phyloP scores from a whole-genome alignment of 345 rosid species.

The Rhizophora mangle region DNA sequence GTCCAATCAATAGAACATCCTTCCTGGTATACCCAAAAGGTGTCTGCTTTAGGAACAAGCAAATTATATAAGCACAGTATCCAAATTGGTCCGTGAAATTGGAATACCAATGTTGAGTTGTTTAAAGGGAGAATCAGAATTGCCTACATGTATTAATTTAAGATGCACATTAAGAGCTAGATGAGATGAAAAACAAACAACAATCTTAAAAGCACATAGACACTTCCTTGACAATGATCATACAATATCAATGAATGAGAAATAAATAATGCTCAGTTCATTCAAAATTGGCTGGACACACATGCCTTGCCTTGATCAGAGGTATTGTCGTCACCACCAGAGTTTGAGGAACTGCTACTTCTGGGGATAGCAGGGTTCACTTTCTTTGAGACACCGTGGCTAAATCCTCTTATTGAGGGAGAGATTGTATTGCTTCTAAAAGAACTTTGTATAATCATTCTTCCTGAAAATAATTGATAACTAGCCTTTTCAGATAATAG shows the following conservation, averaged over 20 bases:
- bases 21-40: slow-evolving; percentile 91
- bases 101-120: background rate
- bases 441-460: slow-evolving; percentile 18
- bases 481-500: background rate
- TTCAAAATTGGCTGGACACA: background rate
- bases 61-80: slow-evolving; percentile 6
- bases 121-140: background rate
- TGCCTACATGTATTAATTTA: background rate
- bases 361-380: slow-evolving; percentile 25
- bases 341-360: slow-evolving; percentile 41
- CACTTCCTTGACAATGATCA: background rate
- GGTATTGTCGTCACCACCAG: slow-evolving; percentile 33
- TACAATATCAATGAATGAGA: background rate
- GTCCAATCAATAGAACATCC: slow-evolving; percentile 83
- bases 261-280: background rate
- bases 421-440: slow-evolving; percentile 12
- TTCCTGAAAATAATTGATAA: slow-evolving; percentile 29
- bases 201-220: background rate
- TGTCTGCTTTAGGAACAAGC: slow-evolving; percentile 34
- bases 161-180: background rate
- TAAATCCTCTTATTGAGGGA: slow-evolving; percentile 18
- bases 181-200: background rate
- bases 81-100: background rate
- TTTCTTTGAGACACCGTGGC: slow-evolving; percentile 28
- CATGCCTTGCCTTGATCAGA: slow-evolving; percentile 50